These are phyloP conservation scores for Phytophthora lateralis DNA, from an alignment of 352 stramenopile genomes.

Conservation along the genomic window DNA sequence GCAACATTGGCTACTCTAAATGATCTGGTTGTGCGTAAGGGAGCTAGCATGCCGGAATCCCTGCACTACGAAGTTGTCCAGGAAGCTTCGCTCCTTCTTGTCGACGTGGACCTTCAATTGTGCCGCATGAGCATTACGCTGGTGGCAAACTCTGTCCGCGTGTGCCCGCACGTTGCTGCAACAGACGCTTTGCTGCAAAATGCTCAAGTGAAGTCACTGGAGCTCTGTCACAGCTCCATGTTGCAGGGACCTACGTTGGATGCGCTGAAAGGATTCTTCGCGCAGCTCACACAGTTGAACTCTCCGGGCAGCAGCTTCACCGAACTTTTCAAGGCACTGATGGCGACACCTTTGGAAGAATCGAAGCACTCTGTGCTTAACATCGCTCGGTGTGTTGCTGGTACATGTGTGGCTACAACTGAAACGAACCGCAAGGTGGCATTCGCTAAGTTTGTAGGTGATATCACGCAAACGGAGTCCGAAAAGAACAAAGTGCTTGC, in stretches of 20 bases:
- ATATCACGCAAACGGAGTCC: slow-evolving; percentile 57
- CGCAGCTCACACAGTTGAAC: slow-evolving; percentile 69
- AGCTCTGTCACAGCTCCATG: slow-evolving; percentile 91
- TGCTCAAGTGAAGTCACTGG: slow-evolving; percentile 81
- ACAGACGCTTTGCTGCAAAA: slow-evolving; percentile 69
- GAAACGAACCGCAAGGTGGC: slow-evolving; percentile 65
- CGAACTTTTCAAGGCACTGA: slow-evolving; percentile 87
- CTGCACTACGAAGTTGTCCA: slow-evolving; percentile 91
- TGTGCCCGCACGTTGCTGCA: slow-evolving; percentile 61
- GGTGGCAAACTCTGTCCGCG: slow-evolving; percentile 73
- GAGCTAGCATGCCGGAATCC: slow-evolving; percentile 62
- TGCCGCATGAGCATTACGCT: slow-evolving; percentile 94
- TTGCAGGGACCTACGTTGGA: slow-evolving; percentile 87
- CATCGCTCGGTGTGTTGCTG: slow-evolving; percentile 92
- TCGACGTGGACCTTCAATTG: slow-evolving; percentile 97
- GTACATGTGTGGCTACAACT: slow-evolving; percentile 70
- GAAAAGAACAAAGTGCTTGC: slow-evolving; percentile 89
- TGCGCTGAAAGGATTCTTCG: slow-evolving; percentile 63
- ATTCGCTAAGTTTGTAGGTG: slow-evolving; percentile 75
- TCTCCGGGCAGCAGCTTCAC: slow-evolving; percentile 73
- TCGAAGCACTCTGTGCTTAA: slow-evolving; percentile 95
- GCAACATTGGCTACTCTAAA: slow-evolving; percentile 92
- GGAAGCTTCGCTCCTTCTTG: slow-evolving; percentile 91
- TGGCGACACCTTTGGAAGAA: slow-evolving; percentile 54
- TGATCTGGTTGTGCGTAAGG: slow-evolving; percentile 87